Conservation (phyloP, 768 basidiomycete genomes). For the Agaricus subrufescens region DNA sequence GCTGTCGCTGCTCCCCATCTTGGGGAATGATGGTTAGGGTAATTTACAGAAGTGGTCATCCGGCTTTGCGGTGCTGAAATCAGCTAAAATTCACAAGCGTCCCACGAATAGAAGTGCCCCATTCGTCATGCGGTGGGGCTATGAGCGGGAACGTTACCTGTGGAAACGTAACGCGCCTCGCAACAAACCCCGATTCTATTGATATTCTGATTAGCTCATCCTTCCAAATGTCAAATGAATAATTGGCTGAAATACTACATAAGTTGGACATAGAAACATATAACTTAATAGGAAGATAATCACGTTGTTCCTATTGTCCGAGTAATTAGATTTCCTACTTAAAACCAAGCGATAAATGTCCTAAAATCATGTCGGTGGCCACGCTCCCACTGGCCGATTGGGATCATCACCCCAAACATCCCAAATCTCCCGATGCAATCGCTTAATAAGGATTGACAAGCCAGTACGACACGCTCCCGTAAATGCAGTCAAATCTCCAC, state of each 20-base stretch:
- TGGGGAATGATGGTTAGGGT: neutral
- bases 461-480: slow-evolving; percentile 29
- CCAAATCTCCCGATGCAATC: slow-evolving; percentile 38
- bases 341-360: neutral
- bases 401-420: slow-evolving; percentile 35
- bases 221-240: neutral
- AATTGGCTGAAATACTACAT: slow-evolving; percentile 1
- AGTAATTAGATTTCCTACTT: neutral
- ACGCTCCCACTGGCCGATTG: slow-evolving; percentile 20
- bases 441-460: slow-evolving; percentile 25
- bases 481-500: slow-evolving; percentile 14
- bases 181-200: no score
- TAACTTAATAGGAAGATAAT: neutral
- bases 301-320: neutral
- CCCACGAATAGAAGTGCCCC: slow-evolving; percentile 4
- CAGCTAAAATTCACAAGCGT: neutral
- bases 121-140: slow-evolving; percentile 3
- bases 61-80: neutral
- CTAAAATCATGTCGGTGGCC: slow-evolving; percentile 33
- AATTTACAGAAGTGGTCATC: neutral
- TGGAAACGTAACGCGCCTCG: no score
- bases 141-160: neutral
- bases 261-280: slow-evolving; percentile 13
- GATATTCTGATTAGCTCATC: no score
- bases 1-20: slow-evolving; percentile 10